Base-by-base conservation (phyloP, 2,329 filamentous ascomycete genomes). In the Colletotrichum australisinense region DNA sequence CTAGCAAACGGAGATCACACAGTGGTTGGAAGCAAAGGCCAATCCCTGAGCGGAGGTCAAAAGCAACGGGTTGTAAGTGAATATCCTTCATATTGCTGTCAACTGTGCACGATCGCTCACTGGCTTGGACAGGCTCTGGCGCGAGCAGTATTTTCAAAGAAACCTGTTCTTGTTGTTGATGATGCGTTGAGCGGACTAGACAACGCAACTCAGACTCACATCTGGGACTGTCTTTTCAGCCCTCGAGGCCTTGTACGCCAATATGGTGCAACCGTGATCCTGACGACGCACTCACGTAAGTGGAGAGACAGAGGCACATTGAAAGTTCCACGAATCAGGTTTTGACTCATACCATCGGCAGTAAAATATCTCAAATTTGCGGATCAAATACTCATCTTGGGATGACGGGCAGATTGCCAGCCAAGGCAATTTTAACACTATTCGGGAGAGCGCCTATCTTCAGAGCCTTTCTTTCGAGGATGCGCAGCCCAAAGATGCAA, bases 131-230 rank as follows among this genome's bases (percentile, higher is more conserved):
- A 81, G 79, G 77, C 81, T 0, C 78, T 83, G 7, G 81, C 81
- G 14, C 79, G 81, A 7, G 80, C 81, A 2, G 71, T 82, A 0
- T 83, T 82, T 64, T 78, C 81, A 1, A 76, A 78, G 11, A 81
- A 81, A 6, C 76, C 75, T 0, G 74, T 84, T 0, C 77, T 82
- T 4, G 78, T 85, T 4, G 80, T 85, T 38, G 83, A 85, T 22
- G 83, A 85, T 38, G 80, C 84, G 1, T 81, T 85, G 5, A 84
- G 83, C 26, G 83, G 83, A 0, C 76, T 86, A 2, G 84, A 86
- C 64, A 80, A 81, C 14, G 78, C 83, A 3, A 87, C 85, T 0
- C 83, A 85, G 52, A 79, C 83, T 26, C 78, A 79, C 6, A 83
- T 86, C 1, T 86, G 86, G 69, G 76, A 76, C 0, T 79, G 78